These are phyloP conservation scores for Botrytis cinerea DNA, from an alignment of 2,329 filamentous ascomycete species.

Conservation along the genomic window DNA sequence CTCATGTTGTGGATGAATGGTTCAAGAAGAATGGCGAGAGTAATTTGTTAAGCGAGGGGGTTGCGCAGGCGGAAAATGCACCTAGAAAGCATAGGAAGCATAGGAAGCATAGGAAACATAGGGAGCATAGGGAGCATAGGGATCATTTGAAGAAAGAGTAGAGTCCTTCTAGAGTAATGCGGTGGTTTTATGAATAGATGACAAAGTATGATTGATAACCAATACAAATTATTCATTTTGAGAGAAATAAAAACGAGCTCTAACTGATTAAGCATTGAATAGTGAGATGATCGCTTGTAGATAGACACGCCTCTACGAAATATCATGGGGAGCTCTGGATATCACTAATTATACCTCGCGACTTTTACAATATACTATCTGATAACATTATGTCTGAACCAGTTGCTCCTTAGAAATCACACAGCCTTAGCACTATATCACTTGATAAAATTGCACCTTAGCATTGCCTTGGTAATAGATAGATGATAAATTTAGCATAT, in stretches of 20 bases:
- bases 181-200: background rate
- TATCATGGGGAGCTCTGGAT: background rate
- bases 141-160: background rate
- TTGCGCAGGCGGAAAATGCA: background rate
- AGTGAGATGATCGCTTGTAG: background rate
- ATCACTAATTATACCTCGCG: background rate
- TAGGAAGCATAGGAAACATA: background rate
- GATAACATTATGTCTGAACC: background rate
- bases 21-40: background rate
- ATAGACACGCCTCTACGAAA: background rate
- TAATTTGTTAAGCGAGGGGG: background rate
- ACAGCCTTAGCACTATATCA: background rate
- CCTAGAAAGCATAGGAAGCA: background rate
- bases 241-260: background rate
- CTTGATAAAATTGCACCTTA: background rate
- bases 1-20: background rate
- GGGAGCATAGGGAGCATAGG: background rate
- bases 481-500: too few relatives aligned
- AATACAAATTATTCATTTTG: background rate
- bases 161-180: background rate
- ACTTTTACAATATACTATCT: background rate
- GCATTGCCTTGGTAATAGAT: background rate
- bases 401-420: background rate
- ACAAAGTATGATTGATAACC: background rate
- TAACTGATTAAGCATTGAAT: background rate